Conservation (phyloP, 2,329 filamentous ascomycete genomes). For the Colletotrichum melonis region DNA sequence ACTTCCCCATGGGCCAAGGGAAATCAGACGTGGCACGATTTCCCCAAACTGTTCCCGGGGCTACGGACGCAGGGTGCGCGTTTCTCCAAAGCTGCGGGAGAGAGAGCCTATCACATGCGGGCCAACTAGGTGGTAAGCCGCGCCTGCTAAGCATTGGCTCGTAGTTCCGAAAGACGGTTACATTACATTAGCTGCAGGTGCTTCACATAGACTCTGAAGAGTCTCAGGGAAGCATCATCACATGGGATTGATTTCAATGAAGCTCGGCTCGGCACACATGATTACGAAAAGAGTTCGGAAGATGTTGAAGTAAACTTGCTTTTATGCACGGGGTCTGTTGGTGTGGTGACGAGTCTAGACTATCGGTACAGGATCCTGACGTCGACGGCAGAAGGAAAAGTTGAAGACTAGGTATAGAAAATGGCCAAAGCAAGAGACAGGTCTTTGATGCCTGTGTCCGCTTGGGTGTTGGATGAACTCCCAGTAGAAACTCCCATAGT, state of each 20-base stretch:
- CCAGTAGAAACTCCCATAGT: neutral
- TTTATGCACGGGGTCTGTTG: constrained; percentile 1
- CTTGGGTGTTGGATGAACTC: neutral
- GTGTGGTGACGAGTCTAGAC: constrained; percentile 4
- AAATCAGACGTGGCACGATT: neutral
- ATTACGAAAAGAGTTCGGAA: neutral
- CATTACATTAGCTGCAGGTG: neutral
- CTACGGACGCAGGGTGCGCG: constrained; percentile 21
- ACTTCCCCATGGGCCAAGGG: neutral
- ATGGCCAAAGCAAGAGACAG: neutral
- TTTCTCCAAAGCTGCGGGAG: neutral
- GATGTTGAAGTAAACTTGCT: neutral
- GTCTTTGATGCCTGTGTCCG: neutral
- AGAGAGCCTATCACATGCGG: constrained; percentile 27
- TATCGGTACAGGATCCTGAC: neutral
- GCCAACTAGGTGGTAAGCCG: neutral
- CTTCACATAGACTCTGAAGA: neutral
- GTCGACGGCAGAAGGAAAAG: neutral
- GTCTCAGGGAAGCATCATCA: neutral
- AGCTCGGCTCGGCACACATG: neutral
- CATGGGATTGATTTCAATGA: neutral
- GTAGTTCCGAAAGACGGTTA: neutral
- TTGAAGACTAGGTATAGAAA: neutral
- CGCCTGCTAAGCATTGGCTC: constrained; percentile 13
- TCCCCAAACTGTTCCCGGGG: constrained; percentile 21